Percentiles rank a stretch among this genome's conserved stretches.
phyloP scores from a whole-genome alignment of 169 alveolate genomes.

The Cryptosporidium canis region DNA sequence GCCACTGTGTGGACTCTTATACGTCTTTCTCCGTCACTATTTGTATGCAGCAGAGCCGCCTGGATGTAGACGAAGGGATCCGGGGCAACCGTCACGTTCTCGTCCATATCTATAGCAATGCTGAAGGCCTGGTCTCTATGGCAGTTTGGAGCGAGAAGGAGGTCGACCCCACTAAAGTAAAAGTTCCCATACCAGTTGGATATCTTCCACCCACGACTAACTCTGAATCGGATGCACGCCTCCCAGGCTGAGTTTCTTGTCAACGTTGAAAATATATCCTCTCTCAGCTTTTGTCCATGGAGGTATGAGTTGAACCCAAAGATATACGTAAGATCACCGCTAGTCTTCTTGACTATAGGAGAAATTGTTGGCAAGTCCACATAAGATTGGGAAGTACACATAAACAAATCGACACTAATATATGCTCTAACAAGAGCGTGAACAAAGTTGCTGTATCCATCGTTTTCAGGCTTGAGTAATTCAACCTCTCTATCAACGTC shows the following conservation, averaged over 20 bases:
- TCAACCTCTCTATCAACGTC: slow-evolving; percentile 80
- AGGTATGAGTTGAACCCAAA: slow-evolving; percentile 76
- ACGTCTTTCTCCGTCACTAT: slow-evolving; percentile 96
- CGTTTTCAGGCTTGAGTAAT: slow-evolving; percentile 80
- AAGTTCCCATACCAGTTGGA: slow-evolving; percentile 93
- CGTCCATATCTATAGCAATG: slow-evolving; percentile 87
- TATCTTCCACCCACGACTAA: slow-evolving; percentile 93
- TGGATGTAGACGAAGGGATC: slow-evolving; percentile 91
- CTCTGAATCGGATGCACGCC: slow-evolving; percentile 95
- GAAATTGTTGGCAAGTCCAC: slow-evolving; percentile 80
- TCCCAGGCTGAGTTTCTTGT: slow-evolving; percentile 91
- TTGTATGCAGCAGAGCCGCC: slow-evolving; percentile 96
- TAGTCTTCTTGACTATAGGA: slow-evolving; percentile 82
- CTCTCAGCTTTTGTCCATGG: slow-evolving; percentile 77
- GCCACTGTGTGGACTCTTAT: slow-evolving; percentile 95
- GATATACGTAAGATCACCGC: slow-evolving; percentile 85
- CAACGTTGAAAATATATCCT: slow-evolving; percentile 40
- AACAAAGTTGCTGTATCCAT: slow-evolving; percentile 73
- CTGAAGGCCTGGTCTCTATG: slow-evolving; percentile 89
- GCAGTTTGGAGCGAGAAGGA: slow-evolving; percentile 91
- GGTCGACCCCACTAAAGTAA: slow-evolving; percentile 88
- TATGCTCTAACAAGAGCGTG: slow-evolving; percentile 77
- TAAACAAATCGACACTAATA: slow-evolving; percentile 84
- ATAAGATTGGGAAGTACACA: slow-evolving; percentile 82
- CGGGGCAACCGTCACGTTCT: slow-evolving; percentile 76